Evolutionary conservation across 768 basidiomycete genomes (phyloP), one percentile per base, ranked within the genome.

Genomic region (Serendipita indica): DNA sequence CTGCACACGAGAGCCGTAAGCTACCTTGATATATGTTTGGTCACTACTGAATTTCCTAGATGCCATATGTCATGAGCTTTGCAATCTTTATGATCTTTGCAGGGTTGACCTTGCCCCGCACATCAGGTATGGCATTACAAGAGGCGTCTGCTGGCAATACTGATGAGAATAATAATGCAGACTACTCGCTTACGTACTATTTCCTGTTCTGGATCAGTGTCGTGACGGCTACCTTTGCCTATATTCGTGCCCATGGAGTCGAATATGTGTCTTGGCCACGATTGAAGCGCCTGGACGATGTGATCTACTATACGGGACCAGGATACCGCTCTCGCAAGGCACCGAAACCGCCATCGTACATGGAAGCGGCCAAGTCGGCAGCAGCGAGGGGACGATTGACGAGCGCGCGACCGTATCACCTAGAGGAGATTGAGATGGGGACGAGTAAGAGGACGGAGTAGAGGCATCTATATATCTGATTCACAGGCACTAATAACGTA

Each of bases 261-360:
- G 88, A 91, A 62, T 99, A 96, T 67, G 94, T 99, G 58, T 79
- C 86, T 14, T 97, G 92, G 89, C 96, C 96, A 12, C 79, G 84
- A 10, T 77, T 99, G 58, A 79, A 86, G 62, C 86, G 89, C 0
- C 81, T 74, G 28, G 62, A 64, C 27, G 87, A 90, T 59, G 74
- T 83, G 57, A 84, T 98, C 59, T 82, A 86, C 66, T 99, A 97
- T 69, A 75, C 77, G 49, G 96, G 96, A 14, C 86, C 90, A 33
- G 93, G 92, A 3, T 90, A 78, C 74, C 83, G 87, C 33, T 84
- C 88, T 3, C 80, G 73, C 16, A 25, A 25, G 22, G 49, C 22
- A 16, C 49, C 49, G 4, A 54, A 54, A n/a, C 16, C 4, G 4
- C 49, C 49, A 10, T 4, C 20, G 22, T 54, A 54, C 30, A 20